Base-by-base conservation (phyloP, 2,329 filamentous ascomycete species). In the Fusarium multiceps region DNA sequence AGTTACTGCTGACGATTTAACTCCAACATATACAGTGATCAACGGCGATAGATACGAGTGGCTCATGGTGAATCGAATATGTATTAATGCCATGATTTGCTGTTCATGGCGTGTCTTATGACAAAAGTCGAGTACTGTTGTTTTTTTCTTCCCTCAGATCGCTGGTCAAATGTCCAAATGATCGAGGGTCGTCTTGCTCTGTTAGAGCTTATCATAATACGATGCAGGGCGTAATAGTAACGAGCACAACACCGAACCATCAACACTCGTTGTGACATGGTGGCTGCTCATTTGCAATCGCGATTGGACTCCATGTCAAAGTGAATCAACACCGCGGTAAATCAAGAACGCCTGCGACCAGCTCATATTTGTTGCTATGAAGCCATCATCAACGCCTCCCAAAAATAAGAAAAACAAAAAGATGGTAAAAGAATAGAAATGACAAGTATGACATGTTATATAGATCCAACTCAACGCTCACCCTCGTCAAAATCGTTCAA, bases 341-440 rank as follows among this genome's bases (percentile, higher is more conserved):
- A 43, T 43, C 41, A 43, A 16, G 23, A 53, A 53, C 49, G 49
- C 49, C 25, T 46, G 43, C 54, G 34, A 42, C 60, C 61, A 40
- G 58, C 58, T 67, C 67, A 48, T 61, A 34, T 65, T 58, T 41
- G 30, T 60, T 69, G 68, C 59, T 71, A 71, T 42, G 37, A 55
- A 68, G 42, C 55, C 68, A 58, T 40, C 63, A 54, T 45, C 12
- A 71, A 69, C 68, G 68, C 68, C 68, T 55, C 18, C 49, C 47
- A 45, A 56, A 71, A 18, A 48, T 42, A 59, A 56, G 41, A 63
- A 34, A 25, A 18, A 37, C 14, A 49, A 23, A 18, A 49, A 8
- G 4, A 50, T 18, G 34, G 18, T 12, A 37, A 37, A 51, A 53
- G 10, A 53, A 53, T 53, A 20, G 9, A 42, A 51, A 41, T 53